These are phyloP conservation scores for Abortiporus biennis DNA, from an alignment of 1,284 basidiomycete species.

Conservation along the genomic window DNA sequence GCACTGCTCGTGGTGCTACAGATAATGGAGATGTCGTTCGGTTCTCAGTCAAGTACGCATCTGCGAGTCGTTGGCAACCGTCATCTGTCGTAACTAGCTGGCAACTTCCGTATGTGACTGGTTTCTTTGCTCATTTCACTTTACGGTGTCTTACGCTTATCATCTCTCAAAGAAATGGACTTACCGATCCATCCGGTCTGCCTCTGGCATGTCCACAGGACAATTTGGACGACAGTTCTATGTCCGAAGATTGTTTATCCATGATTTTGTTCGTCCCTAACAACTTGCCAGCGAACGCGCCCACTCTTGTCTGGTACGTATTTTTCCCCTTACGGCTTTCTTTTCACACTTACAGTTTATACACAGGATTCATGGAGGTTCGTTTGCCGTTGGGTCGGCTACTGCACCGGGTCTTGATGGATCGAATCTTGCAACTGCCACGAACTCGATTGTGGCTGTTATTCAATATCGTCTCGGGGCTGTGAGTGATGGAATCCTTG, in stretches of 20 bases:
- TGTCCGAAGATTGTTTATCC: conserved; percentile 74
- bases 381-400: conserved; percentile 69
- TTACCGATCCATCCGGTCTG: conserved; percentile 43
- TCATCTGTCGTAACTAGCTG: conserved; percentile 49
- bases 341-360: conserved; percentile 5
- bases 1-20: conserved; percentile 45
- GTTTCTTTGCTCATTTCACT: conserved; percentile 1
- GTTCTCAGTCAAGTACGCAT: conserved; percentile 62
- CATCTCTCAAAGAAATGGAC: conserved; percentile 36
- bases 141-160: conserved; percentile 4
- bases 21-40: conserved; percentile 43
- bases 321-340: background rate
- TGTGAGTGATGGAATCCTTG: conserved; percentile 34
- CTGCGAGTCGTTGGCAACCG: conserved; percentile 51
- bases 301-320: conserved; percentile 63
- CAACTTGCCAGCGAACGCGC: conserved; percentile 29
- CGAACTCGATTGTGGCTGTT: conserved; percentile 78
- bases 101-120: conserved; percentile 53
- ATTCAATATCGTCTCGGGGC: conserved; percentile 83
- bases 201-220: conserved; percentile 72
- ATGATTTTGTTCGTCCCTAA: conserved; percentile 69
- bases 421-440: conserved; percentile 62
- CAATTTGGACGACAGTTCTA: conserved; percentile 37
- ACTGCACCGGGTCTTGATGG: conserved; percentile 76
- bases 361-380: conserved; percentile 82